Evolutionary conservation across 768 basidiomycete genomes (phyloP).

Genomic region (Suillus sp.): DNA sequence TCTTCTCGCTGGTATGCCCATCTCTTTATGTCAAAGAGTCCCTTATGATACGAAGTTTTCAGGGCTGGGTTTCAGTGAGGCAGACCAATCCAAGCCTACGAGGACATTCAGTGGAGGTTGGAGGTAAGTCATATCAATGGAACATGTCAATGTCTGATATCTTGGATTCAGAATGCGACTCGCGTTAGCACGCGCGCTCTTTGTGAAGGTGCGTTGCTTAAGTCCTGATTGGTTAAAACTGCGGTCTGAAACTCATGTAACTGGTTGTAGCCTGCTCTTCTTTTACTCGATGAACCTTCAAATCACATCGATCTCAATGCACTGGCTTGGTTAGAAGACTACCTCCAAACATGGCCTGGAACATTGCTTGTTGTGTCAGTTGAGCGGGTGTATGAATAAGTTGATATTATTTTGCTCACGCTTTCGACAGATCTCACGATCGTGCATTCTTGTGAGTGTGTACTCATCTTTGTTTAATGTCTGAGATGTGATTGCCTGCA

Average conservation of each 20-base stretch:
- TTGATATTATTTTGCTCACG: slow-evolving; percentile 14
- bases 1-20: slow-evolving; percentile 71
- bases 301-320: slow-evolving; percentile 98
- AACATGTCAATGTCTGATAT: background rate
- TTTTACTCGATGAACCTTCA: slow-evolving; percentile 91
- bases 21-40: background rate
- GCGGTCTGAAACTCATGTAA: slow-evolving; percentile 12
- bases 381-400: background rate
- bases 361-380: slow-evolving; percentile 90
- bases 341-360: slow-evolving; percentile 92
- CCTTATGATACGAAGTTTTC: background rate
- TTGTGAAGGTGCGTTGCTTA: slow-evolving; percentile 72
- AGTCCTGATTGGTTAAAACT: background rate
- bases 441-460: slow-evolving; percentile 82
- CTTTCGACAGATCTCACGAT: slow-evolving; percentile 79
- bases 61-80: slow-evolving; percentile 91
- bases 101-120: slow-evolving; percentile 95
- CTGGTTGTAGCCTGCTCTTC: slow-evolving; percentile 58
- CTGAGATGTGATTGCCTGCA: slow-evolving; percentile 28
- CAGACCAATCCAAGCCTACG: slow-evolving; percentile 82
- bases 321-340: slow-evolving; percentile 96
- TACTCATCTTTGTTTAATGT: background rate
- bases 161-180: slow-evolving; percentile 77
- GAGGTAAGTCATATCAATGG: slow-evolving; percentile 51
- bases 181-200: slow-evolving; percentile 91